Evolutionary conservation across 495 filamentous ascomycete species (phyloP).

Genomic region (Trichoderma asperelloides): DNA sequence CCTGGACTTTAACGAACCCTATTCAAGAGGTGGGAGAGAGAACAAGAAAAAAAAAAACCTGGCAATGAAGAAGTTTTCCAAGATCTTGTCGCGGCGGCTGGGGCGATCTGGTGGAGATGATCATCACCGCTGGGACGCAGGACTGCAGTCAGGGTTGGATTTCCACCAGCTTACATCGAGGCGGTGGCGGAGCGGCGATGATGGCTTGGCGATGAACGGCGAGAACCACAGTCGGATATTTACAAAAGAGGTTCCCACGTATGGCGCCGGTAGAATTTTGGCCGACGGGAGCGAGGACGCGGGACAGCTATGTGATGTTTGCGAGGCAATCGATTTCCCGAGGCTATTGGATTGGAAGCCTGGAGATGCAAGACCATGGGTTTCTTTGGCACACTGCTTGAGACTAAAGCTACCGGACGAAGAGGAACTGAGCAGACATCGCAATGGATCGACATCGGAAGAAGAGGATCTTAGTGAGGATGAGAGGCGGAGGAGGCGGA

Average conservation of each 20-base stretch:
- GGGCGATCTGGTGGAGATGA: slow-evolving; percentile 3
- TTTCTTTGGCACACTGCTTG: slow-evolving; percentile 1
- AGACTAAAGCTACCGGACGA: neutral
- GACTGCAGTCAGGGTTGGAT: neutral
- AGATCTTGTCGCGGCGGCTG: slow-evolving; percentile 7
- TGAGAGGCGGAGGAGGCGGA: neutral
- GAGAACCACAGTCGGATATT: neutral
- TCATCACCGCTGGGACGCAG: neutral
- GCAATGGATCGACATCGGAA: neutral
- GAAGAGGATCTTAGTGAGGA: neutral
- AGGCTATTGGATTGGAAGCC: slow-evolving; percentile 2
- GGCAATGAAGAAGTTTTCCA: slow-evolving; percentile 8
- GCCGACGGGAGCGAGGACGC: slow-evolving; percentile 4
- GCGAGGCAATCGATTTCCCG: slow-evolving; percentile 4
- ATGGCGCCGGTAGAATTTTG: neutral
- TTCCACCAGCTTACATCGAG: slow-evolving; percentile 10
- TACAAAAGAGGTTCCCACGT: neutral
- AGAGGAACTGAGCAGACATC: neutral
- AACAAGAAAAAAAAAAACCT: neutral
- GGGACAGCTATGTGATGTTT: neutral
- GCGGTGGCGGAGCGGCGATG: neutral
- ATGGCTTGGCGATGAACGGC: neutral
- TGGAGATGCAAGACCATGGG: neutral
- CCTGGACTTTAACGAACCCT: neutral
- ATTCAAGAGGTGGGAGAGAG: neutral